Evolutionary conservation across 345 rosid genomes (phyloP), one percentile per base, ranked within the genome.

Genomic region (Populus alba): DNA sequence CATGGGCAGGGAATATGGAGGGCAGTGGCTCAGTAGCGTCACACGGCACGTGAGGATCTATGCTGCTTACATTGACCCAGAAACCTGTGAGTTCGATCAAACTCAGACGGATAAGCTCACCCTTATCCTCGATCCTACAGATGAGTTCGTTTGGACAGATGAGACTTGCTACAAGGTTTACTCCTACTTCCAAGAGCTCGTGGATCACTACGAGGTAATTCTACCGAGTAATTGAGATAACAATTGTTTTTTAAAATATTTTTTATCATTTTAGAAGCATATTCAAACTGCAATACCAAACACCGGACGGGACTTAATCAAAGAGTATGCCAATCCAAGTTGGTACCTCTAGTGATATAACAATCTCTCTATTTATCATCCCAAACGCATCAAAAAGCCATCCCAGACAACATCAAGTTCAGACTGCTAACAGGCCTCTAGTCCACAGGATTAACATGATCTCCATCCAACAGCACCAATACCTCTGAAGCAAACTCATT

Each of bases 181-280:
- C 69, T 82, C 87, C 35, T 90, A 86, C 78, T 95, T 95, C 80
- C 99, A 95, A 82, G 99, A 93, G 83, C 99, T 93, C 25, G 98
- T 95, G 15, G 98, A 95, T 85, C 97, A 95, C 87, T 95, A 95
- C 29, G 98, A 95, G 98, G 98, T 87, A 75, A 47, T 23, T 12
- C 75, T 71, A 1, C 9, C 29, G 10, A 33, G 5, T 33, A 4
- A 33, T 33, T 5, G 4, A 33, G 4, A 33, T 3, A 3, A 4
- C 35, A 33, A 0, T 33, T 33, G 0, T 33, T 33, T 33, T 33
- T 33, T 4, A 33, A 4, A 33, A 33, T 33, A 33, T 33, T 33
- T 33, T 33, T 33, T 4, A 33, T 33, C 35, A 33, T 33, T 33
- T 33, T 33, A 33, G 3, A 33, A 33, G 0, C 5, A 33, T 33